These are phyloP conservation scores for Toxicodendron radicans DNA, from an alignment of 345 rosid species.

Conservation along the genomic window DNA sequence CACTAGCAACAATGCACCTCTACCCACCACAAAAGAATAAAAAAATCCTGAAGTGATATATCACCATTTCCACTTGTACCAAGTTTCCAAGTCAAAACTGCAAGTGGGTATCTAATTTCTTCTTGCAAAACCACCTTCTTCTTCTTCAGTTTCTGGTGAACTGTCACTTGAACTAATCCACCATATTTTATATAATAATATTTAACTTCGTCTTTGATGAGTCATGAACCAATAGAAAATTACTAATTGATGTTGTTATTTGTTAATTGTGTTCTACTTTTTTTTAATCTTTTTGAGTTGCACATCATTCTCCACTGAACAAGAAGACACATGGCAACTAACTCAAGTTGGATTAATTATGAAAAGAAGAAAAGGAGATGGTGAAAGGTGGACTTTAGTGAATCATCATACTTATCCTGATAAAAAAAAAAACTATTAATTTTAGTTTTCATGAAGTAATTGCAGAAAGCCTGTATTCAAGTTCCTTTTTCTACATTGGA, in stretches of 20 bases:
- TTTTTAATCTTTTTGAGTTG: background rate
- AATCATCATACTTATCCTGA: slow-evolving; percentile 7
- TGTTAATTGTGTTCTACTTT: background rate
- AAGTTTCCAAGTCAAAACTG: background rate
- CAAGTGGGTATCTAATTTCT: background rate
- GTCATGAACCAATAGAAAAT: slow-evolving; percentile 12
- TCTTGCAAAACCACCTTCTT: background rate
- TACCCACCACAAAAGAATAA: background rate
- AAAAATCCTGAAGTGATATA: background rate
- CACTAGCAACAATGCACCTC: too few relatives aligned
- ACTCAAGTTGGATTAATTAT: background rate
- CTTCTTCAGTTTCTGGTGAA: background rate
- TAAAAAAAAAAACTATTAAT: background rate
- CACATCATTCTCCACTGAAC: background rate
- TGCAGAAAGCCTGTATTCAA: background rate
- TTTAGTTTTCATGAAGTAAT: background rate
- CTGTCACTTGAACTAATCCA: slow-evolving; percentile 6
- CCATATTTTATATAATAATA: background rate
- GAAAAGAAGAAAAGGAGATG: background rate
- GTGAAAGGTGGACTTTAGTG: slow-evolving; percentile 12
- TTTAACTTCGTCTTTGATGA: slow-evolving; percentile 3
- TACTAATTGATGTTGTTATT: background rate
- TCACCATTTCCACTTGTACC: background rate
- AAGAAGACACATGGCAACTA: background rate
- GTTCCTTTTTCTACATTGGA: background rate